Evolutionary conservation across 371 early-diverging fungal genomes (phyloP), one percentile per base, ranked within the genome.

Genomic region (Mortierella sp.): DNA sequence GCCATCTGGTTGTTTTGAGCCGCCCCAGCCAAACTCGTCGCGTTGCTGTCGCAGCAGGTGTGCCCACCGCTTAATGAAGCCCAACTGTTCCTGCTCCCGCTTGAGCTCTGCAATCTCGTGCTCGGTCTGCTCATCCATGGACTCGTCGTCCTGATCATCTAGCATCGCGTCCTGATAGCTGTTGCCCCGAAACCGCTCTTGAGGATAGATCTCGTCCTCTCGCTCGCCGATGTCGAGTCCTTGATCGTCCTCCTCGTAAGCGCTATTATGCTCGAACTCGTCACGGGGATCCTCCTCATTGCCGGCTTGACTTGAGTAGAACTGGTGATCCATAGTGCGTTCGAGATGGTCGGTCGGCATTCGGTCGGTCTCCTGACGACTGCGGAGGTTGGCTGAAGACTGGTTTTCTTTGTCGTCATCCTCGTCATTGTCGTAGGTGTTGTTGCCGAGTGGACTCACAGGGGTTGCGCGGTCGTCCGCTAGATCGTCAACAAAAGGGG

Each of bases 21-120:
- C 72, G 14, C 82, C 75, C 82, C 82, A 82, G 19, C 78, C 82
- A 71, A 72, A 73, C 38, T 81, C 81, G 13, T 81, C 81, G 47
- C 79, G 76, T 38, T 82, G 79, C 57, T 76, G 68, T 75, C 74
- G 71, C 31, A 82, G 34, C 63, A 77, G 58, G 38, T 74, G 77
- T 42, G 82, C 74, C 47, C 78, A 47, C 9, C 81, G 76, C 48
- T 81, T 79, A 28, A 85, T 79, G 44, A 85, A 85, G 14, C 82
- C 80, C 2, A 85, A 48, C 31, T 85, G 86, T 31, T 76, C 78
- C 58, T 75, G 73, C 42, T 80, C 80, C 10, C 81, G 77, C 38
- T 78, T 63, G 68, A 65, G 38, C 45, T 84, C 84, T 24, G 65
- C 81, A 14, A 52, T 55, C 52, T 83, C 77, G 24, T n/a, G 72